These are phyloP conservation scores for Taxillus chinensis DNA, from an alignment of 164 flowering plant genomes.

Conservation along the genomic window DNA sequence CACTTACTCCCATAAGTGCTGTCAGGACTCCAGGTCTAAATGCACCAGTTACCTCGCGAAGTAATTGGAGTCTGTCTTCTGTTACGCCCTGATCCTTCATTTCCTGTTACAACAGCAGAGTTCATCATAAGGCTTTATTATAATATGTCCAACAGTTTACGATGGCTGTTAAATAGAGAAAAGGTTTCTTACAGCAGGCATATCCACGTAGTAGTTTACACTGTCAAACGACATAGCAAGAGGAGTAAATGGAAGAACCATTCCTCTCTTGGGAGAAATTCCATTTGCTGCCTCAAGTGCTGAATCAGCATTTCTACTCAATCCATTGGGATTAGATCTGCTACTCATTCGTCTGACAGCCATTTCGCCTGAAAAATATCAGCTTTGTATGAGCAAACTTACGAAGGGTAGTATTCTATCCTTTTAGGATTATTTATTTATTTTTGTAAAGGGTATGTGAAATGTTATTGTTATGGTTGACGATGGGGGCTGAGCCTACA, in stretches of 20 bases:
- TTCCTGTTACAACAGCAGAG: conserved; percentile 33
- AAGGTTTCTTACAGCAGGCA: conserved; percentile 67
- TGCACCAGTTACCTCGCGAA: conserved; percentile 57
- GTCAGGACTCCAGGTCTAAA: conserved; percentile 72
- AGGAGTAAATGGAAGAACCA: conserved; percentile 87
- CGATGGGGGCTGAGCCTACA: too few relatives aligned
- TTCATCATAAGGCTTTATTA: neutral
- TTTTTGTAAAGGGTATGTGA: too few relatives aligned
- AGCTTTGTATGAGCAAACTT: conserved; percentile 1
- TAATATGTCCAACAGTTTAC: too few relatives aligned
- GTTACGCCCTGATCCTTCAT: conserved; percentile 65
- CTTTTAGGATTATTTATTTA: too few relatives aligned
- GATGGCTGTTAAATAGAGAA: neutral
- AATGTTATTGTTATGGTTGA: too few relatives aligned
- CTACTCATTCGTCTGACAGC: conserved; percentile 41
- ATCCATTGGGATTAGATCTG: conserved; percentile 23
- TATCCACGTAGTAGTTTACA: conserved; percentile 80
- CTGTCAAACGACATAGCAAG: conserved; percentile 76
- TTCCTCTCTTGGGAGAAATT: conserved; percentile 75
- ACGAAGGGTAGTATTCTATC: too few relatives aligned
- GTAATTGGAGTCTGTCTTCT: conserved; percentile 53
- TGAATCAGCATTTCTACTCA: conserved; percentile 32
- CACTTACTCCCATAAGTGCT: conserved; percentile 82
- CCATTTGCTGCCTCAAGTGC: conserved; percentile 40
- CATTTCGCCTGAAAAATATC: conserved; percentile 51